Evolutionary conservation across 2,329 filamentous ascomycete genomes (phyloP).

Genomic region (Xylariaceae sp.): DNA sequence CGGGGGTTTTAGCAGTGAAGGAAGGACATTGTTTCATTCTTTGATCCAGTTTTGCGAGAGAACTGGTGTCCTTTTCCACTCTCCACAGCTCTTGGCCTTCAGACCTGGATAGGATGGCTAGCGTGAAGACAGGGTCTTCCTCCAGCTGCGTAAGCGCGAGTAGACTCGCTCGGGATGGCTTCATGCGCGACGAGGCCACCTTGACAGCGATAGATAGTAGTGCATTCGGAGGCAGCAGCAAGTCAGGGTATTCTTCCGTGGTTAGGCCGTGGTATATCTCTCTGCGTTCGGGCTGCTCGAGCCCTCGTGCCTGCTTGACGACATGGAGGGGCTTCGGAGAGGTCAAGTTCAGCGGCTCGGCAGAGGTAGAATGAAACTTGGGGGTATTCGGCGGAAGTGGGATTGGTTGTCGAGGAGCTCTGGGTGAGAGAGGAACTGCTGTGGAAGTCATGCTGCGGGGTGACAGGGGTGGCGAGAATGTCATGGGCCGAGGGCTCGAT

Average conservation of each 20-base stretch:
- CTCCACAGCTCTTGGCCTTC: slow-evolving; percentile 86
- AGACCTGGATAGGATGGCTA: slow-evolving; percentile 82
- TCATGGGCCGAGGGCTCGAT: slow-evolving; percentile 62
- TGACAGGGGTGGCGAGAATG: slow-evolving; percentile 73
- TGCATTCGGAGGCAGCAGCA: slow-evolving; percentile 87
- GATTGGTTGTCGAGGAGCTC: slow-evolving; percentile 75
- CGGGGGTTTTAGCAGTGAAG: slow-evolving; percentile 80
- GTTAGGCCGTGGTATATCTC: slow-evolving; percentile 78
- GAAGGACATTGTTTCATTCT: slow-evolving; percentile 76
- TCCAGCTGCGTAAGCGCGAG: slow-evolving; percentile 80
- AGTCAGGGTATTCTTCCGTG: slow-evolving; percentile 84
- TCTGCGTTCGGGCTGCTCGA: slow-evolving; percentile 47
- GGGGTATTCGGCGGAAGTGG: slow-evolving; percentile 75
- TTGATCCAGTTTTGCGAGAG: slow-evolving; percentile 82
- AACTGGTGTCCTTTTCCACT: slow-evolving; percentile 87
- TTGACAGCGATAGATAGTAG: slow-evolving; percentile 84
- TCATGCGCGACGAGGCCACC: slow-evolving; percentile 93
- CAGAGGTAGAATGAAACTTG: slow-evolving; percentile 63
- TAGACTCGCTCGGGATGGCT: slow-evolving; percentile 86
- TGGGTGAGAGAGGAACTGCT: slow-evolving; percentile 70
- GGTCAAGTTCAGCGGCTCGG: slow-evolving; percentile 43
- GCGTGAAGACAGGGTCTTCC: slow-evolving; percentile 91
- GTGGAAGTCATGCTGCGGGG: slow-evolving; percentile 59
- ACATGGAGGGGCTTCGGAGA: slow-evolving; percentile 52
- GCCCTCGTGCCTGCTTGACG: slow-evolving; percentile 43